Base-by-base conservation (phyloP, 202 grass and related monocot species). In the Zoysia matrella region DNA sequence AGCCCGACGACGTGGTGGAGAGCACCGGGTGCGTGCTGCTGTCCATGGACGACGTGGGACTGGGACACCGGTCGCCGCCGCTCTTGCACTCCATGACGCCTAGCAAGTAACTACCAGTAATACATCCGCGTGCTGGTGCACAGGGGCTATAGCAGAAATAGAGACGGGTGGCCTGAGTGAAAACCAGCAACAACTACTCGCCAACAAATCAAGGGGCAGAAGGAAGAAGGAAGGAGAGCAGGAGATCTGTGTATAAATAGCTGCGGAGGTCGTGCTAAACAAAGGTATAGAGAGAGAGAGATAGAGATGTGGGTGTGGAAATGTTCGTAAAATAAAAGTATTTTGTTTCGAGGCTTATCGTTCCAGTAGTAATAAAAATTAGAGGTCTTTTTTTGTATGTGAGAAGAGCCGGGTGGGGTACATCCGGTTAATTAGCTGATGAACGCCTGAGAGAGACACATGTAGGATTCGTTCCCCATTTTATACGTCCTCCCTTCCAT, bases 1-100 rank as follows among this genome's bases (percentile, higher is more conserved):
- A 79, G 4, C 52, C 53, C 13, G 86, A 86, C 36, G 82, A 15
- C 13, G 80, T 67, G 2, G 85, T 76, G 85, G 86, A 82, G 49
- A 84, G 80, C 74, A 53, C 80, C 82, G 92, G 88, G 85, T 93
- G 76, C 77, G 76, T 84, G 86, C 86, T 91, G 86, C 92, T 94
- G 60, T 94, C 92, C 50, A 89, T 94, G 70, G 92, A 94, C 44
- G 92, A 94, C 41, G 88, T 30, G 22, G 45, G 45, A 76, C 39
- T 30, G 45, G 92, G 88, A 3, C 86, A 91, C 56, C 30, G 13
- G 13, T 48, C n/a, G 4, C 68, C 6, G 18, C 50, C 16, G 47
- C 72, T 53, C 47, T 69, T 84, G 73, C 87, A 62, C 52, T 82
- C 87, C 7, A 9, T 14, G 6, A 60, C 8, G 57, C 10, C 61